Base-by-base conservation (phyloP, 1,284 basidiomycete genomes). In the Heterobasidion occidentale region DNA sequence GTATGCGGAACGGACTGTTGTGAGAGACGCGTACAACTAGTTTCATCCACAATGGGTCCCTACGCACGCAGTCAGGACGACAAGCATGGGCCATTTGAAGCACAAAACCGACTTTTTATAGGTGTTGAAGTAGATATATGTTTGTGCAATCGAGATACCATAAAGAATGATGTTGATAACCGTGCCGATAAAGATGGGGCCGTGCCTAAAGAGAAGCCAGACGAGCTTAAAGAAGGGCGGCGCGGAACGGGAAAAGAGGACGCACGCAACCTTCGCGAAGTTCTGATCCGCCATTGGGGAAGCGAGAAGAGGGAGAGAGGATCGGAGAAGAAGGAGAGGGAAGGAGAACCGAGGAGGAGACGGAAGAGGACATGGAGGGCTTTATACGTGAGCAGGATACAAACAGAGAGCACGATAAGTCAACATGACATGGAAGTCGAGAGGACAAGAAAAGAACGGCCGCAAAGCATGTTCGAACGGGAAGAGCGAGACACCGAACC, bases 71-170 rank as follows among this genome's bases (percentile, higher is more conserved):
- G 11, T 15, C 17, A 15, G 48, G 2, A 20, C 11, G 2, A 17
- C 27, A 5, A 48, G 19, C 4, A 27, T 27, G 27, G 27, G 46
- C 6, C 46, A 51, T n/a, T 42, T 7, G 38, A n/a, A n/a, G n/a
- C 27, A 27, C 27, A 0, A 5, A 27, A 5, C 27, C 0, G 27
- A 27, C 27, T 65, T 67, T 59, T 72, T 74, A 59, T 72, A 75
- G n/a, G 67, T 68, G 7, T 67, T 70, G 59, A 72, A 71, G 58
- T 74, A 75, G 57, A 74, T 62, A 60, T 73, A 72, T 27, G 71
- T 72, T 58, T 75, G 74, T 9, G 74, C 71, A 56, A 75, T 69
- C 62, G 72, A 67, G 48, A 70, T 71, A 38, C 73, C 73, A 58
- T 75, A 75, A 51, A 75, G 62, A 46, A 75, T 61, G 61, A 71